These are phyloP conservation scores for Podospora conica DNA, from an alignment of 495 filamentous ascomycete genomes.

Conservation along the genomic window DNA sequence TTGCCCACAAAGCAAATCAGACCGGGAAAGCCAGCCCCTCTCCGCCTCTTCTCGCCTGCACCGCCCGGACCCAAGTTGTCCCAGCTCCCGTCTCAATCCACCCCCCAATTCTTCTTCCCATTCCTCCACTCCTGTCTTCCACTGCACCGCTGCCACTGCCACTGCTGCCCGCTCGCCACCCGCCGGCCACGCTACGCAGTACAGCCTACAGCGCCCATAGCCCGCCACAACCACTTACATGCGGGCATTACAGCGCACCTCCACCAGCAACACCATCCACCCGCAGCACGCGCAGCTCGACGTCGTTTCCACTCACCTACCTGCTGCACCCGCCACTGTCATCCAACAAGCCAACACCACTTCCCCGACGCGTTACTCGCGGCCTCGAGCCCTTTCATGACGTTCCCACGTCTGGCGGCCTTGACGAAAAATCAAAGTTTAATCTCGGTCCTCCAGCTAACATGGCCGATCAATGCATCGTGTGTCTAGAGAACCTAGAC, in stretches of 20 bases:
- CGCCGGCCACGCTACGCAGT: background rate
- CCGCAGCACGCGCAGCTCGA: background rate
- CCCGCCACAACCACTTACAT: background rate
- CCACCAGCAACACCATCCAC: background rate
- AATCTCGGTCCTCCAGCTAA: constrained; percentile 15
- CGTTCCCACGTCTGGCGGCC: constrained; percentile 18
- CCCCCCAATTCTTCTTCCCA: background rate
- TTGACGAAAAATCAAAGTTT: constrained; percentile 6
- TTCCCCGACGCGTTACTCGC: background rate
- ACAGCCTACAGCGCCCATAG: background rate
- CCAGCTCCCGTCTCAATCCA: background rate
- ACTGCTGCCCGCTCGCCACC: constrained; percentile 11
- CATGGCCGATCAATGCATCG: constrained; percentile 94
- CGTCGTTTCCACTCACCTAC: background rate
- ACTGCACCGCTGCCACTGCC: background rate
- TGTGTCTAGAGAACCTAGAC: constrained; percentile 89
- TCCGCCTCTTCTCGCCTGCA: background rate
- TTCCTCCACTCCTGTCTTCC: background rate
- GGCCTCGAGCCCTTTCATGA: constrained; percentile 29
- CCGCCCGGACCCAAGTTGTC: no score
- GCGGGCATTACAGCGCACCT: background rate
- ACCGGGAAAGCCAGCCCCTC: background rate
- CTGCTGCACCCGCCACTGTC: constrained; percentile 7
- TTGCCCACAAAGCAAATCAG: background rate
- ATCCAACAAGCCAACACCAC: background rate